Base-by-base conservation (phyloP, 192 early-diverging fungal species). In the Backusella westeae region DNA sequence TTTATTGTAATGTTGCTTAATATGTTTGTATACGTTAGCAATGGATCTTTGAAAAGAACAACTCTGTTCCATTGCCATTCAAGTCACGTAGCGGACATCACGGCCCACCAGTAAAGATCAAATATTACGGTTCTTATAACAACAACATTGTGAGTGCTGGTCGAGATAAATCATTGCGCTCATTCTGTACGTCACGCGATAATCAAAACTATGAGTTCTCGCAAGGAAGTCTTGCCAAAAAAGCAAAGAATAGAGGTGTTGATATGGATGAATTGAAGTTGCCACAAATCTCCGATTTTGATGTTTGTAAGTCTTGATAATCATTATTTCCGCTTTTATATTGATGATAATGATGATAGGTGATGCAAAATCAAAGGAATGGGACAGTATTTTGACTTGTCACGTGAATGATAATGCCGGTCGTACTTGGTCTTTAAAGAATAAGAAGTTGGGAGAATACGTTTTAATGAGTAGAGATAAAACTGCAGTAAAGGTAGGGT, bases 11-110 rank as follows among this genome's bases (percentile, higher is more conserved):
- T 39, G 9, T 10, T 3, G 6, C 67, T 9, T 34, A 6, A 42
- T 8, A 17, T 7, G 14, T 29, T 32, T 49, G 4, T 49, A 19
- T 49, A 14, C 14, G 9, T 44, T 74, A 92, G 87, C 93, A 96
- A 85, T 99, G 97, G 96, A 89, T 97, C 39, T 99, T 98, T 86
- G 97, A 99, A 77, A 87, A 85, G 17, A 75, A 88, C 6, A 95
- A 96, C 81, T 93, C 92, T 34, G 78, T 87, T 0, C 95, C 96
- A 34, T 89, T 95, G 8, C 83, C 97, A 8, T 84, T 97, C 69
- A 96, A 94, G 38, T 93, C 88, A 8, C 91, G 96, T 17, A 90
- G 89, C 67, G 98, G 98, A 4, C 97, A 99, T 88, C 86, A 89
- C 77, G 85, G 89, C 15, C 94, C 97, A 36, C 97, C 98, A 23